phyloP scores from a whole-genome alignment of 805 yeast species.

The Myxozyma udenii region DNA sequence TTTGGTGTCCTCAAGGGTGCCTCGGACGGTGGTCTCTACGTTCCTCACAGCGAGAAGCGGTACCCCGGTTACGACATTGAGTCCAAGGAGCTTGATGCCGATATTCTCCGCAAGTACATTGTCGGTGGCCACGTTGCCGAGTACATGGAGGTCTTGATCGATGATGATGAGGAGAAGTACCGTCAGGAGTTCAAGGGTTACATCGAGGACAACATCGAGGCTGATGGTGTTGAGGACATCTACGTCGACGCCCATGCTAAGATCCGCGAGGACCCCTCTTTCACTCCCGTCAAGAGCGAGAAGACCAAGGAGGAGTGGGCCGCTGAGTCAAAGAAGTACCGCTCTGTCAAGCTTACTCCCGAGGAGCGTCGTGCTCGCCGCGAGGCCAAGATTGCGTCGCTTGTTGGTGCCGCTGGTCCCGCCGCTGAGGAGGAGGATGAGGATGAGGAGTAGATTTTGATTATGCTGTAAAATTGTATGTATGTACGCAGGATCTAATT shows the following conservation, averaged over 20 bases:
- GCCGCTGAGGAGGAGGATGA: constrained; percentile 25
- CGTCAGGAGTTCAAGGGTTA: constrained; percentile 91
- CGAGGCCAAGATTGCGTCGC: constrained; percentile 84
- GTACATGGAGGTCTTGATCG: constrained; percentile 99
- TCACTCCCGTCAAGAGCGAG: constrained; percentile 86
- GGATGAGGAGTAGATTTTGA: constrained; percentile 11
- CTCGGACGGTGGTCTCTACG: constrained; percentile 98
- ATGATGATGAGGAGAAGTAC: constrained; percentile 99
- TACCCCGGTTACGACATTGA: constrained; percentile 99
- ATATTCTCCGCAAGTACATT: constrained; percentile 96
- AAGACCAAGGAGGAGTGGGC: constrained; percentile 97
- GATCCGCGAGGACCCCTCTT: constrained; percentile 93
- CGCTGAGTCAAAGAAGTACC: constrained; percentile 93
- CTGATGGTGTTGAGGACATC: constrained; percentile 93
- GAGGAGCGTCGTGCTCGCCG: constrained; percentile 88
- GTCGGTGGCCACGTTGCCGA: constrained; percentile 99
- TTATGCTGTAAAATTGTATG: no score
- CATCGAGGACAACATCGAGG: constrained; percentile 95
- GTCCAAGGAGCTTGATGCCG: constrained; percentile 96
- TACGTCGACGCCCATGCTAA: constrained; percentile 91
- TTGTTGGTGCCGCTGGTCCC: constrained; percentile 17
- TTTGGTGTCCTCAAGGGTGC: constrained; percentile 99
- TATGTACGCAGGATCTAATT: background rate
- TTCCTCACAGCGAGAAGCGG: constrained; percentile 99
- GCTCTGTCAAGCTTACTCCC: constrained; percentile 78